phyloP scores from a whole-genome alignment of 805 yeast genomes.

The Pichia exigua region DNA sequence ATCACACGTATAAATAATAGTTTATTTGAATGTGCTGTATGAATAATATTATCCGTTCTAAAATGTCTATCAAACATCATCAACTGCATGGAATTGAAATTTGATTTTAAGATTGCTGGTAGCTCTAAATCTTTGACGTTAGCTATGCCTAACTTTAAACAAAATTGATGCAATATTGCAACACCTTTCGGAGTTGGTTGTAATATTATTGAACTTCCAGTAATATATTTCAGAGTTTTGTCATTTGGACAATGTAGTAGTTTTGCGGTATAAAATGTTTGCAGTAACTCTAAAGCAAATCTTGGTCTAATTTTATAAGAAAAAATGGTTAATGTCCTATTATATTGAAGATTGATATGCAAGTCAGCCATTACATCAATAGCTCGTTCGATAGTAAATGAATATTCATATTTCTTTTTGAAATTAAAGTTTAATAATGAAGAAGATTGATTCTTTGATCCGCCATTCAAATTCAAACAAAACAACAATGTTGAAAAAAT shows the following conservation, averaged over 20 bases:
- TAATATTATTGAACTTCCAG: slow-evolving; percentile 32
- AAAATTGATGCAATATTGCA: slow-evolving; percentile 55
- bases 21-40: slow-evolving; percentile 57
- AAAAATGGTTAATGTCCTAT: slow-evolving; percentile 44
- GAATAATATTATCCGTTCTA: slow-evolving; percentile 47
- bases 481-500: slow-evolving; percentile 46
- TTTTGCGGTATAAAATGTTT: slow-evolving; percentile 50
- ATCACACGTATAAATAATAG: slow-evolving; percentile 52
- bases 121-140: slow-evolving; percentile 20
- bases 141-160: slow-evolving; percentile 41
- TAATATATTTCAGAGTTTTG: slow-evolving; percentile 48
- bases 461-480: slow-evolving; percentile 31
- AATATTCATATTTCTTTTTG: slow-evolving; percentile 34
- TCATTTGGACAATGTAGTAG: slow-evolving; percentile 70
- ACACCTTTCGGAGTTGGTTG: slow-evolving; percentile 95
- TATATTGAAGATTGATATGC: slow-evolving; percentile 37
- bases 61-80: slow-evolving; percentile 60
- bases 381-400: slow-evolving; percentile 49
- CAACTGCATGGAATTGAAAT: slow-evolving; percentile 64
- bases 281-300: slow-evolving; percentile 40
- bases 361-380: slow-evolving; percentile 43
- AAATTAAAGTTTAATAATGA: background rate
- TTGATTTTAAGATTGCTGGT: slow-evolving; percentile 35
- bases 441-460: background rate
- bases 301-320: slow-evolving; percentile 45